A percentile compares a stretch with the other conserved stretches of the same genome.
Conservation (phyloP, 176 grass and related monocot genomes). For the Triticum urartu region DNA sequence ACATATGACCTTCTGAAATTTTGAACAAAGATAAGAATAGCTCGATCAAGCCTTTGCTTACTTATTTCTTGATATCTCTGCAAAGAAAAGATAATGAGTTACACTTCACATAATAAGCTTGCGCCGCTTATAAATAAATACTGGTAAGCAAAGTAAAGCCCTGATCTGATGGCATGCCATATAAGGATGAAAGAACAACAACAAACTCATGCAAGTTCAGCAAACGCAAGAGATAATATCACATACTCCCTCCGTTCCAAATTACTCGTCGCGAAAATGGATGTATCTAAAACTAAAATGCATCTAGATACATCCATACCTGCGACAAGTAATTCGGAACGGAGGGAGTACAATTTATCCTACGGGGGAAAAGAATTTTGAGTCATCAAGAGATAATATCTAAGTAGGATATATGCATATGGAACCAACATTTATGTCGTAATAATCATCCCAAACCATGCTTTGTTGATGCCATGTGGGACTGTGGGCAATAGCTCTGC, state of each 20-base stretch:
- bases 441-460: not conserved
- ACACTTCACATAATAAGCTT: not conserved
- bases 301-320: too few species aligned
- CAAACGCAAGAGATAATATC: not conserved
- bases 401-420: conserved; percentile 19
- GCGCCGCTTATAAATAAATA: conserved; percentile 4
- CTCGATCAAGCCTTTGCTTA: conserved; percentile 96
- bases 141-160: conserved; percentile 13
- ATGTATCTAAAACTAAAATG: too few species aligned
- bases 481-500: not conserved
- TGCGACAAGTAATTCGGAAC: too few species aligned
- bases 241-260: too few species aligned
- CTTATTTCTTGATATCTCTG: conserved; percentile 94
- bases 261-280: too few species aligned
- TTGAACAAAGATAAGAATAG: conserved; percentile 92
- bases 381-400: not conserved
- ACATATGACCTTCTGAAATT: conserved; percentile 98
- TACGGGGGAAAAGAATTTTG: not conserved
- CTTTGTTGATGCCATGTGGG: not conserved
- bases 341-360: too few species aligned
- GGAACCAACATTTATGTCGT: not conserved
- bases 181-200: conserved; percentile 20
- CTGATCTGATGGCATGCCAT: conserved; percentile 1
- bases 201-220: not conserved
- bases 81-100: conserved; percentile 33